Evolutionary conservation across 495 filamentous ascomycete genomes (phyloP).

Genomic region (Darksidea phi): DNA sequence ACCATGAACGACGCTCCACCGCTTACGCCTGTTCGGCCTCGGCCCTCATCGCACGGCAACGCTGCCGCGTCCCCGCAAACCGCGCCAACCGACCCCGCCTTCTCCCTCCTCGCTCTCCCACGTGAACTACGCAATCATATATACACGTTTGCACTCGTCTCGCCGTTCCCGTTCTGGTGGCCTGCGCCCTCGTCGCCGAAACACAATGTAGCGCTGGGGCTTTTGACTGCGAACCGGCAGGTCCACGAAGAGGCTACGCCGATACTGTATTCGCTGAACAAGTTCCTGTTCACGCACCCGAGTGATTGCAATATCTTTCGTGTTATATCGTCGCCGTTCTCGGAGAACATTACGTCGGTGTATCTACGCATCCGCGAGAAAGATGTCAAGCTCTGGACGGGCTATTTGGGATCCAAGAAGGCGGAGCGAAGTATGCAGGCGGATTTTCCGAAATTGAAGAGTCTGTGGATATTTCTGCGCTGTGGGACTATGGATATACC

Average conservation of each 20-base stretch:
- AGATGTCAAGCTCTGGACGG: slow-evolving; percentile 43
- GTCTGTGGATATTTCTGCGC: slow-evolving; percentile 39
- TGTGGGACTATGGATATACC: slow-evolving; percentile 13
- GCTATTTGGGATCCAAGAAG: slow-evolving; percentile 38
- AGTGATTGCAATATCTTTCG: slow-evolving; percentile 46
- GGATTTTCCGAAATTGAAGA: slow-evolving; percentile 40
- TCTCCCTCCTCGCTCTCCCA: slow-evolving; percentile 41
- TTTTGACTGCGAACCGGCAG: slow-evolving; percentile 40
- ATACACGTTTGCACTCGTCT: slow-evolving; percentile 40
- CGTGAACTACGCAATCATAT: slow-evolving; percentile 44
- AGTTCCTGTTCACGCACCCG: slow-evolving; percentile 41
- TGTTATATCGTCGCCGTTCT: slow-evolving; percentile 34
- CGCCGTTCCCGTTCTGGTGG: slow-evolving; percentile 36
- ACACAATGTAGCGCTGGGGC: slow-evolving; percentile 34
- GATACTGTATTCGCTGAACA: slow-evolving; percentile 42
- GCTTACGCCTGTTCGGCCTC: slow-evolving; percentile 14
- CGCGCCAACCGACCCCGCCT: slow-evolving; percentile 9
- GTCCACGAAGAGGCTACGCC: slow-evolving; percentile 45
- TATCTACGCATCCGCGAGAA: slow-evolving; percentile 39
- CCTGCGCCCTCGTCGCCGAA: slow-evolving; percentile 8
- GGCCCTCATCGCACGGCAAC: slow-evolving; percentile 12
- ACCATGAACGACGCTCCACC: slow-evolving; percentile 29
- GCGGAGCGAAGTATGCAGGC: slow-evolving; percentile 34
- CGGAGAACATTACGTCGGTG: slow-evolving; percentile 30
- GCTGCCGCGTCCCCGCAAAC: slow-evolving; percentile 3